A percentile compares a stretch with the other conserved stretches of the same genome.
Evolutionary conservation across 148 eudicot genomes (phyloP).

Genomic region (Camellia lanceoleosa): DNA sequence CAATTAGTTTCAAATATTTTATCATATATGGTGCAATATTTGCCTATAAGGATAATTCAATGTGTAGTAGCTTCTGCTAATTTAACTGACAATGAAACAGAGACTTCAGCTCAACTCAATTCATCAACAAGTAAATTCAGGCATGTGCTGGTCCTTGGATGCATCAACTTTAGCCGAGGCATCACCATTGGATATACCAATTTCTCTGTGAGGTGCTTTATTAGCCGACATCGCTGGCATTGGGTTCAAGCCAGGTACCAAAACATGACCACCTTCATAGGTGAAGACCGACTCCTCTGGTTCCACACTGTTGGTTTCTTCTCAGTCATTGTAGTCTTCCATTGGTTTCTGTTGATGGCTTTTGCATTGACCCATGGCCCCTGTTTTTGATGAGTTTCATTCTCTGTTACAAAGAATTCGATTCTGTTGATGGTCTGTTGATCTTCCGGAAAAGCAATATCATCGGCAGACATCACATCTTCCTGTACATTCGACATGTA

Average conservation of each 20-base stretch:
- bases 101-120: background rate
- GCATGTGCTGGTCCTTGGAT: background rate
- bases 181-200: background rate
- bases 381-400: background rate
- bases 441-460: background rate
- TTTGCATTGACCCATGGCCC: background rate
- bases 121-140: background rate
- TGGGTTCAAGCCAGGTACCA: conserved; percentile 27
- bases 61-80: background rate
- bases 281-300: conserved; percentile 13
- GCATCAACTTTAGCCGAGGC: background rate
- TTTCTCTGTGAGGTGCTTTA: background rate
- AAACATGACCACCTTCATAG: conserved; percentile 25
- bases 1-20: background rate
- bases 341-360: background rate
- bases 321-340: background rate
- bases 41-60: background rate
- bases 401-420: background rate
- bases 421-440: background rate
- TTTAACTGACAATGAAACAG: background rate
- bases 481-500: background rate
- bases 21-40: background rate
- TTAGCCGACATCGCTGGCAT: conserved; percentile 13
- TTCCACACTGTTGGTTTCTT: conserved; percentile 10
- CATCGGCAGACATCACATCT: background rate